Conservation (phyloP, 768 basidiomycete genomes). For the Termitomyces sp. region DNA sequence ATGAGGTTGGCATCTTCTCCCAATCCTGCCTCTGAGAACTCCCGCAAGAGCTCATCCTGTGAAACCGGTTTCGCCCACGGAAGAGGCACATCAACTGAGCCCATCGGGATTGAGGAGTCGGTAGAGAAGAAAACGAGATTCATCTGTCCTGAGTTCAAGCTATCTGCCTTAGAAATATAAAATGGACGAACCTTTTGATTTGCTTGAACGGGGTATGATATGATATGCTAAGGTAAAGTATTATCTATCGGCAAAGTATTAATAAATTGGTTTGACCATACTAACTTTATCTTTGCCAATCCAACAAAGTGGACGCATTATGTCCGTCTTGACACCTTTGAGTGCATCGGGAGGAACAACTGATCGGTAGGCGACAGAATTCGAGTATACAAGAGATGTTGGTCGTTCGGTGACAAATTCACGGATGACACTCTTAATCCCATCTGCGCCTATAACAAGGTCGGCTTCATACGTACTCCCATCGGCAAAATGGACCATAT, state of each 20-base stretch:
- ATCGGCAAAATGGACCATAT: conserved; percentile 41
- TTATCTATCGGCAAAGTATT: not conserved
- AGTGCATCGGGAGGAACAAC: conserved; percentile 35
- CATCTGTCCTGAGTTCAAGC: conserved; percentile 19
- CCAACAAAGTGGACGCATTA: conserved; percentile 35
- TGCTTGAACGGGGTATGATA: conserved; percentile 44
- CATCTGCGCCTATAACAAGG: conserved; percentile 48
- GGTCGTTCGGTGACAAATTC: conserved; percentile 20
- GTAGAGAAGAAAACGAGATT: conserved; percentile 43
- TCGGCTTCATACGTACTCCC: conserved; percentile 40
- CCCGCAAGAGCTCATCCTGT: conserved; percentile 34
- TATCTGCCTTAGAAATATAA: not conserved
- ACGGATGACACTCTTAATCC: conserved; percentile 43
- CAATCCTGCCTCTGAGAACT: conserved; percentile 33
- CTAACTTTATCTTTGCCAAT: conserved; percentile 40
- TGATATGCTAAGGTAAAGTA: conserved; percentile 37
- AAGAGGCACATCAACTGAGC: conserved; percentile 20
- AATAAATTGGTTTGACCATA: not conserved
- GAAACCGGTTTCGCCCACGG: conserved; percentile 39
- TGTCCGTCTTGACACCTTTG: conserved; percentile 29
- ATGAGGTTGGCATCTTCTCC: conserved; percentile 37
- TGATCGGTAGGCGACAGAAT: conserved; percentile 44
- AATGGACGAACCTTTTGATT: conserved; percentile 30
- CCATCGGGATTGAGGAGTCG: conserved; percentile 21
- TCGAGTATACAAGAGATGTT: conserved; percentile 34